Conservation (phyloP, 148 eudicot genomes). For the Cornus controversa region DNA sequence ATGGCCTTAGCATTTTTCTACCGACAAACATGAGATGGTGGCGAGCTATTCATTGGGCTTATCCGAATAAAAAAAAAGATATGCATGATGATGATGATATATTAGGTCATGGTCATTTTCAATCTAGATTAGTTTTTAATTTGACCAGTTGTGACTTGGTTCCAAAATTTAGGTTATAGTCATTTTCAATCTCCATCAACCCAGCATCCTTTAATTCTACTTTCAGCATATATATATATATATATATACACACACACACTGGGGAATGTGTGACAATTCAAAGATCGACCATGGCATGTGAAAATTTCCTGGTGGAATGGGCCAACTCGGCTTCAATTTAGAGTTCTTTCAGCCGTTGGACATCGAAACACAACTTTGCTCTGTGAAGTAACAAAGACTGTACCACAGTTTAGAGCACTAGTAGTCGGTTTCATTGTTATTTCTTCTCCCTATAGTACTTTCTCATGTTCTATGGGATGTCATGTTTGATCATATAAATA, state of each 20-base stretch:
- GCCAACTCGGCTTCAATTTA: neutral
- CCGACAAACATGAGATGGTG: neutral
- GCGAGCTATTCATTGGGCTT: neutral
- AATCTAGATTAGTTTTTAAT: too few relatives aligned
- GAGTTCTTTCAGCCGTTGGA: neutral
- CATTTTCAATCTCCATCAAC: neutral
- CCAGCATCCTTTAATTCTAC: neutral
- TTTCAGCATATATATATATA: too few relatives aligned
- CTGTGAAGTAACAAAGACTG: neutral
- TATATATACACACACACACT: too few relatives aligned
- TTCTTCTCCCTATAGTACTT: too few relatives aligned
- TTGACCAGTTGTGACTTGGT: neutral
- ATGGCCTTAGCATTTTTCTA: too few relatives aligned
- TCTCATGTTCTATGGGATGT: too few relatives aligned
- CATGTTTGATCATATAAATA: too few relatives aligned
- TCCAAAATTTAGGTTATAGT: conserved; percentile 9
- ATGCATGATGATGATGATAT: neutral
- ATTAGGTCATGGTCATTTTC: conserved; percentile 9
- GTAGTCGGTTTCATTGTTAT: too few relatives aligned
- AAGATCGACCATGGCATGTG: neutral
- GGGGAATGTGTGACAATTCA: neutral
- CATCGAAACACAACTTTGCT: too few relatives aligned
- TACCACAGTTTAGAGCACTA: neutral
- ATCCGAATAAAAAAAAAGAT: neutral
- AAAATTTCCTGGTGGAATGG: neutral